Evolutionary conservation across 2,329 filamentous ascomycete genomes (phyloP), one percentile per base, ranked within the genome.

Genomic region (Penicillium thymicola): DNA sequence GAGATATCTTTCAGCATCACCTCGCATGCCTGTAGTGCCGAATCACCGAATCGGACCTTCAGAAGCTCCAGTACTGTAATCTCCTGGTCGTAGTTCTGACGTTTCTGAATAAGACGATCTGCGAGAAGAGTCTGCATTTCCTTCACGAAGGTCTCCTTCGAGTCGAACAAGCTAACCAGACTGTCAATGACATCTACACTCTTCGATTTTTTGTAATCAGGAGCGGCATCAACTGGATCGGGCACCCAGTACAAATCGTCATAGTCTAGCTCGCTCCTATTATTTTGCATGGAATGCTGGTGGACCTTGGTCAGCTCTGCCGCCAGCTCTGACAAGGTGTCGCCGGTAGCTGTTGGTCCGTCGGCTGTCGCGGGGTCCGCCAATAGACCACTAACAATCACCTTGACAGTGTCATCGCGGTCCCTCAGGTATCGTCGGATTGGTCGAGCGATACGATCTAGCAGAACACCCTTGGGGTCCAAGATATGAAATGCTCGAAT

Each of bases 1-100:
- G 89, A 83, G 36, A 97, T 89, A 71, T 99, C 94, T 61, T 89
- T 90, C 55, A 99, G 84, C 94, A 99, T 99, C 67, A 99, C 94
- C 70, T 99, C 93, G 73, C 92, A 97, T 47, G 90, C 89, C 71
- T 97, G 94, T 44, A 99, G 78, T 16, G 90, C 86, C 28, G 84
- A 82, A 63, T 97, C 91, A 25, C 93, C 93, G 55, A 97, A 92
- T 9, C 92, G 86, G 59, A 90, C 82, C 76, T 97, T 97, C 57
- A 99, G 82, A 10, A 97, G 82, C 55, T 93, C 87, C 6, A 97
- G 81, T 5, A 97, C 89, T 54, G 89, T 88, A 52, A 90, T 84
- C 73, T 90, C 94, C 71, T 91, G 91, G 58, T 89, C 83, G 65
- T 92, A 95, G 25, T 84, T 80, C 18, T 83, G 79, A 59, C 88